Evolutionary conservation across 2,329 filamentous ascomycete genomes (phyloP), one percentile per base, ranked within the genome.

Genomic region (Stagonosporopsis vannaccii): DNA sequence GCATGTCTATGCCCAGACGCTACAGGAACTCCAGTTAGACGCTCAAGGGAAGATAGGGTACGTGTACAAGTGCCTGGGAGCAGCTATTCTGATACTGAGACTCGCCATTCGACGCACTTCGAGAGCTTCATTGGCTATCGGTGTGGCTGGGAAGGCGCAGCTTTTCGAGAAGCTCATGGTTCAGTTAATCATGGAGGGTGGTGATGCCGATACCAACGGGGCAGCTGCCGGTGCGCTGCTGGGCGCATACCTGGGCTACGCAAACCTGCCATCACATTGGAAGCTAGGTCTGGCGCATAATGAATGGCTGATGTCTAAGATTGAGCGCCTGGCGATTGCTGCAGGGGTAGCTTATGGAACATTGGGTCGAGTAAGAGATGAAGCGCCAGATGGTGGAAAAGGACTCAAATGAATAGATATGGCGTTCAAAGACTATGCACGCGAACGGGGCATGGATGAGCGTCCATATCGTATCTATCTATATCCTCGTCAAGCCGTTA

Each of bases 201-300:
- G 82, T 0, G 82, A 85, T 57, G 81, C 82, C 3, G 82, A 84
- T 58, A 84, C 82, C 0, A 84, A 85, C 56, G 82, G 81, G 6
- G 82, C 80, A 40, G 81, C 81, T 49, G 81, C 82, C 0, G 82
- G 82, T 0, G 80, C 81, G 0, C 68, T 85, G 0, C 59, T 84
- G 0, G 83, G 83, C 0, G 78, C 76, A 0, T 80, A 78, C 36
- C 61, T 84, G 1, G 82, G 82, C 13, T 81, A 80, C 64, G 76
- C 72, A 36, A 69, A 70, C 1, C 68, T 85, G 4, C 81, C 82
- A 0, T 62, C 73, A 0, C 78, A 83, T 56, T 85, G 82, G 83
- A 75, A 77, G 47, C 72, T 80, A 48, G 82, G 82, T 0, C 71
- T 84, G 22, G 66, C 62, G 12, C 75, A 83, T 51, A 76, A 74